Percentiles rank a stretch among this genome's conserved stretches.
These are phyloP conservation scores for Pseudomicrostroma phylloplanum DNA, from an alignment of 1,284 basidiomycete genomes.

Conservation along the genomic window DNA sequence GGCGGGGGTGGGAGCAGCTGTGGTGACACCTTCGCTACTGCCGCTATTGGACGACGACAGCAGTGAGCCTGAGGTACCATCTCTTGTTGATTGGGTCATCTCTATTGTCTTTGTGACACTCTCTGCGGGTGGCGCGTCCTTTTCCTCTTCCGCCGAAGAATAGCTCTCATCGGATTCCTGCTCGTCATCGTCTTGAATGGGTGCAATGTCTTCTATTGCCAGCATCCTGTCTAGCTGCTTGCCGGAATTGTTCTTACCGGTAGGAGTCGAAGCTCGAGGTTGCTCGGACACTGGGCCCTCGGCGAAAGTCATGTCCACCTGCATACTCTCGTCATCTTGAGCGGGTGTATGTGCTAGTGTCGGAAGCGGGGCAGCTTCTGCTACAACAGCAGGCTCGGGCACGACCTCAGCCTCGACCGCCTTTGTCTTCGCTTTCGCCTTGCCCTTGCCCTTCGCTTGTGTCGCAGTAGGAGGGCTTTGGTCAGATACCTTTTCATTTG, in stretches of 20 bases:
- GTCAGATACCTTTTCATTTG: no score
- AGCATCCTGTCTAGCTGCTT: not conserved
- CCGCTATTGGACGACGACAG: no score
- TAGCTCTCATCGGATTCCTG: constrained; percentile 7
- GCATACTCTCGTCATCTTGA: not conserved
- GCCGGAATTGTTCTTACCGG: not conserved
- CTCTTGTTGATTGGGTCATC: not conserved
- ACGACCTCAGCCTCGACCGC: not conserved
- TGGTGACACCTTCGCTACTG: not conserved
- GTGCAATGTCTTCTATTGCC: not conserved
- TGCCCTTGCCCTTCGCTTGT: no score
- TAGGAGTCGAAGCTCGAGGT: constrained; percentile 4
- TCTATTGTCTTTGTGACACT: constrained; percentile 8
- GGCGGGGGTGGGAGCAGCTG: constrained; percentile 1
- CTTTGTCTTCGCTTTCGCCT: no score
- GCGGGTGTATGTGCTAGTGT: not conserved
- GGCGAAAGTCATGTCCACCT: not conserved
- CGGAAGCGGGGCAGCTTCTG: not conserved
- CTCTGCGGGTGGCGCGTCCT: constrained; percentile 12
- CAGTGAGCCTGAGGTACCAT: no score
- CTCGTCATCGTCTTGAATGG: not conserved
- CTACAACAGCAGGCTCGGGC: no score
- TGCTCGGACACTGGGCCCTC: not conserved
- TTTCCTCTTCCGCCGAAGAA: constrained; percentile 18
- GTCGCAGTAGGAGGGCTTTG: no score